Conservation (phyloP, 176 grass and related monocot species). For the Luzula sylvatica region DNA sequence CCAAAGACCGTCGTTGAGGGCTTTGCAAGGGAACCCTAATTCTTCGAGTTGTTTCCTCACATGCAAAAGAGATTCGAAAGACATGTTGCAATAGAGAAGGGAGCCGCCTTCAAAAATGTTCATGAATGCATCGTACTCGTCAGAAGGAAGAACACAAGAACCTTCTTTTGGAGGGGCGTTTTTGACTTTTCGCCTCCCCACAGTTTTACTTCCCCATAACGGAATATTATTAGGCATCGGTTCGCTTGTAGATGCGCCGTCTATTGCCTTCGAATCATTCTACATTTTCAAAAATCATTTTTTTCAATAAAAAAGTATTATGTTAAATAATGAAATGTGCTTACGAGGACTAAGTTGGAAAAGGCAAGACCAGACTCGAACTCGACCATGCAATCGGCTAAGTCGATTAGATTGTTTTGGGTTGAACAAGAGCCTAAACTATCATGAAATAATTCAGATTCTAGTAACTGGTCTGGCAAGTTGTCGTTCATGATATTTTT, state of each 20-base stretch:
- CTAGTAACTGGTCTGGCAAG: constrained; percentile 33
- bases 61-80: constrained; percentile 80
- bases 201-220: constrained; percentile 72
- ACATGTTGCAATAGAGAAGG: constrained; percentile 99
- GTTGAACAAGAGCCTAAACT: constrained; percentile 27
- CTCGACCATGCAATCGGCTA: constrained; percentile 42
- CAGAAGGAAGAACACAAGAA: constrained; percentile 46
- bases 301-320: too few species aligned
- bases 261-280: constrained; percentile 50
- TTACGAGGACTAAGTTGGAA: constrained; percentile 25
- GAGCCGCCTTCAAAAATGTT: constrained; percentile 97
- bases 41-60: constrained; percentile 96
- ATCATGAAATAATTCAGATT: constrained; percentile 52
- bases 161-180: constrained; percentile 28
- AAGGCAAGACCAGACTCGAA: constrained; percentile 22
- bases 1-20: constrained; percentile 96
- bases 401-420: constrained; percentile 37
- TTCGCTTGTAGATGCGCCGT: constrained; percentile 41
- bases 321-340: background rate
- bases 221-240: constrained; percentile 25
- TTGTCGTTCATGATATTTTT: constrained; percentile 33
- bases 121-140: constrained; percentile 81
- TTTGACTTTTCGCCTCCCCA: constrained; percentile 58
- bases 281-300: constrained; percentile 32
- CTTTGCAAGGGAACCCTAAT: constrained; percentile 96